Evolutionary conservation across 306 rosid genomes (phyloP), one percentile per base, ranked within the genome.

Genomic region (Hippophae gyantsensis): DNA sequence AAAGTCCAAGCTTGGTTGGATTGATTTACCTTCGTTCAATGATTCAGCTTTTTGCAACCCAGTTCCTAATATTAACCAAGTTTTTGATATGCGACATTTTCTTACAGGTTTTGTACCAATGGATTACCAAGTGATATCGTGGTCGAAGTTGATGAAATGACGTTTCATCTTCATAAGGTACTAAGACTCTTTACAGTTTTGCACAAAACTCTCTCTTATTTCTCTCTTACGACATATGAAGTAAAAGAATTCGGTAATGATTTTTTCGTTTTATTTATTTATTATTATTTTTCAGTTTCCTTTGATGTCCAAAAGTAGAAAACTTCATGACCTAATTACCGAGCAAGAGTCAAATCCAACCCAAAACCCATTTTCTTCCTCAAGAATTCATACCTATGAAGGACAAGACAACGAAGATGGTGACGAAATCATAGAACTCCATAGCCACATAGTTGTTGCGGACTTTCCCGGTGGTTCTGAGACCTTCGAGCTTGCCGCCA

Each of bases 1-100:
- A 92, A 84, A 68, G 95, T 94, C 43, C 99, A 92, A 80, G 99
- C 99, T 46, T 92, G 99, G 99, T 89, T 13, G 79, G 83, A n/a
- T 42, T 25, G 23, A 42, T 50, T 43, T 55, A 58, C 6, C n/a
- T 23, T 66, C 52, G 1, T 48, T 48, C 23, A 4, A 49, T 12
- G 14, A 14, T 9, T 46, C 11, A 7, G 48, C 51, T 52, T 12
- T 32, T 62, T 61, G 47, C 27, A 56, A 43, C 38, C 38, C 38
- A 32, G 3, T 32, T 32, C 38, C 38, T 32, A 32, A 32, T 2
- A 32, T 32, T 32, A 32, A 32, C 38, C 38, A 32, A 32, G 5
- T 26, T 7, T 64, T 9, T 47, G 43, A 5, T 65, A 42, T 45
- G 47, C 13, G 57, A 40, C 57, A 44, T 56, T 58, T 47, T 43